Conservation (phyloP, 169 alveolate genomes). For the Cyclospora cayetanensis region DNA sequence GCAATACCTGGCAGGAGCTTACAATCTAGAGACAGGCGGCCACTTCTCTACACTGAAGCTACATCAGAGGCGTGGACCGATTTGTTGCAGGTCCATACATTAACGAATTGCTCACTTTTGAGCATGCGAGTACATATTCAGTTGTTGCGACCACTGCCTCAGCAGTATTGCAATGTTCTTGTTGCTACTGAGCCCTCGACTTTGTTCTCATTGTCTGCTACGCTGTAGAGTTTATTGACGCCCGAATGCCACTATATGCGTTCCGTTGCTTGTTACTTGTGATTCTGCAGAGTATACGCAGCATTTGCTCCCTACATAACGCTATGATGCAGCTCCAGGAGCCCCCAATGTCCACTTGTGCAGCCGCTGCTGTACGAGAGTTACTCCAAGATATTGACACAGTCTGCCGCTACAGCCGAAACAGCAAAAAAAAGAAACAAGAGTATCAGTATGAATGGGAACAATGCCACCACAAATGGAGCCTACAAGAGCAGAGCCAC, state of each 20-base stretch:
- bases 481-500: not conserved
- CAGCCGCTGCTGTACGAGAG: not conserved
- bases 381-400: not conserved
- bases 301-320: not conserved
- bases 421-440: not conserved
- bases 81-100: constrained; percentile 55
- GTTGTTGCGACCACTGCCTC: no score
- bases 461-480: not conserved
- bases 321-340: not conserved
- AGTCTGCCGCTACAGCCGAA: not conserved
- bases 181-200: not conserved
- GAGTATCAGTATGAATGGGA: not conserved
- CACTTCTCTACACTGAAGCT: not conserved
- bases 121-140: no score
- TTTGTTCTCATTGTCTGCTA: not conserved
- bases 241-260: not conserved
- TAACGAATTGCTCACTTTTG: no score
- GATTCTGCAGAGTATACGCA: not conserved
- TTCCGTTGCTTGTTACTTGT: not conserved
- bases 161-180: not conserved
- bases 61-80: constrained; percentile 31
- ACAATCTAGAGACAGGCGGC: not conserved
- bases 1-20: constrained; percentile 4
- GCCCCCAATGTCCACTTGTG: not conserved
- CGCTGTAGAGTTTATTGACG: not conserved